These are phyloP conservation scores for Pelargonium australe DNA, from an alignment of 441 rosid species.

Conservation along the genomic window DNA sequence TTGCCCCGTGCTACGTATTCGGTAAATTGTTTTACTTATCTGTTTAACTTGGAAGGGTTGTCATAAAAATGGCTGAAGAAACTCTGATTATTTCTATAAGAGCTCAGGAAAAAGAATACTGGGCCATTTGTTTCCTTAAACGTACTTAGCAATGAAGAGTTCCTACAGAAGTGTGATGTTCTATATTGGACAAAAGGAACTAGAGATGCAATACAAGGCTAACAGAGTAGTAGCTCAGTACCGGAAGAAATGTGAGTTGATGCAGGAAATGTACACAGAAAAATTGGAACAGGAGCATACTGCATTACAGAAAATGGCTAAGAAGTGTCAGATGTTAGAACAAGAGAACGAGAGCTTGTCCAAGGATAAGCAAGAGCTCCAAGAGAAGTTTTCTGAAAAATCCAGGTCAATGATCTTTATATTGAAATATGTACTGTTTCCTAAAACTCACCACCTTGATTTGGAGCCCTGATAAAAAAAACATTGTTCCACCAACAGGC, in stretches of 20 bases:
- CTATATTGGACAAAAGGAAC: conserved; percentile 72
- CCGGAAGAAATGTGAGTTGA: conserved; percentile 76
- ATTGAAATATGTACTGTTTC: background rate
- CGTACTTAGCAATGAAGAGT: conserved; percentile 74
- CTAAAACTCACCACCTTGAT: conserved; percentile 1
- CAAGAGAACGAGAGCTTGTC: conserved; percentile 74
- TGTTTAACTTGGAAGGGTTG: conserved; percentile 14
- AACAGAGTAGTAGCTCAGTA: conserved; percentile 73
- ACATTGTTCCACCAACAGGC: conserved; percentile 38
- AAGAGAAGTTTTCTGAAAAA: conserved; percentile 86
- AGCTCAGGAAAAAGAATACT: conserved; percentile 7
- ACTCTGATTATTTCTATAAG: conserved; percentile 9
- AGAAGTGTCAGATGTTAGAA: conserved; percentile 84
- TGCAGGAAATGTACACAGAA: conserved; percentile 86
- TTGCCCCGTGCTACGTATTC: background rate
- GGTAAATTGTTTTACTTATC: background rate
- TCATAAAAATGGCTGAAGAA: conserved; percentile 5
- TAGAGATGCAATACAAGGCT: conserved; percentile 93
- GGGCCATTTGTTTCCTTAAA: conserved; percentile 33
- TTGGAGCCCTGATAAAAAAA: conserved; percentile 16
- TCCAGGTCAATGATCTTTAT: conserved; percentile 45
- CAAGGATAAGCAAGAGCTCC: conserved; percentile 92
- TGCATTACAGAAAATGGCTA: conserved; percentile 83
- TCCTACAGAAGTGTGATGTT: conserved; percentile 90
- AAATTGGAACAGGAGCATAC: conserved; percentile 82